Evolutionary conservation across 2,329 filamentous ascomycete genomes (phyloP).

Genomic region (Colletotrichum somersetense): DNA sequence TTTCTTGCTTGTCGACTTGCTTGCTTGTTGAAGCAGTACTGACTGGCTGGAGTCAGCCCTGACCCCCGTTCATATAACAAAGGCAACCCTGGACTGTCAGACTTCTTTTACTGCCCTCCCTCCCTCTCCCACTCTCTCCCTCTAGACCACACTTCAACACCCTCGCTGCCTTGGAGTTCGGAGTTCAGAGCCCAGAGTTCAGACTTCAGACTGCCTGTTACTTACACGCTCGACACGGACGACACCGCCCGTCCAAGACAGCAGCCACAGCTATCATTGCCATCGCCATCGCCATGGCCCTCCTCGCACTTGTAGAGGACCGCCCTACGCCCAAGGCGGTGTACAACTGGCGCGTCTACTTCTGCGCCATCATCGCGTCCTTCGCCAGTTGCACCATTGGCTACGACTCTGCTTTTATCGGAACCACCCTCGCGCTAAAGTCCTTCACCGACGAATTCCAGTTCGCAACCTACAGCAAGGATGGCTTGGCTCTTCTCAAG

Average conservation of each 20-base stretch:
- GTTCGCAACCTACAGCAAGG: conserved; percentile 63
- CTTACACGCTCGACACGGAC: conserved; percentile 15
- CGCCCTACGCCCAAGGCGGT: conserved; percentile 68
- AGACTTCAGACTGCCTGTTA: conserved; percentile 16
- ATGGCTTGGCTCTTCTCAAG: conserved; percentile 70
- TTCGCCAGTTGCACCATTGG: conserved; percentile 70
- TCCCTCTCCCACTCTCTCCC: conserved; percentile 5
- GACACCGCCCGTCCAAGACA: conserved; percentile 24
- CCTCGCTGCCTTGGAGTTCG: conserved; percentile 20
- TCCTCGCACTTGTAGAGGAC: conserved; percentile 67
- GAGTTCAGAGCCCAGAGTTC: conserved; percentile 28
- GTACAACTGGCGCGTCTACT: conserved; percentile 73
- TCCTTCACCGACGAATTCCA: conserved; percentile 79
- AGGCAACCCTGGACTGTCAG: conserved; percentile 26
- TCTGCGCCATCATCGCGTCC: conserved; percentile 65
- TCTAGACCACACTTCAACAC: conserved; percentile 23
- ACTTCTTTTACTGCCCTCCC: neutral
- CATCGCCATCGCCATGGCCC: conserved; percentile 53
- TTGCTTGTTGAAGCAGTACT: neutral
- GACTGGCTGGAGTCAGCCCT: conserved; percentile 10
- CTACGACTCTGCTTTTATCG: conserved; percentile 82
- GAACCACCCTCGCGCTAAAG: conserved; percentile 77
- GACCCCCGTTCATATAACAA: conserved; percentile 34
- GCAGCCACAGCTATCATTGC: neutral
- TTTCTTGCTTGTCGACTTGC: conserved; percentile 11